These are phyloP conservation scores for Stentor coeruleus DNA, from an alignment of 73 alveolate species.

Conservation along the genomic window DNA sequence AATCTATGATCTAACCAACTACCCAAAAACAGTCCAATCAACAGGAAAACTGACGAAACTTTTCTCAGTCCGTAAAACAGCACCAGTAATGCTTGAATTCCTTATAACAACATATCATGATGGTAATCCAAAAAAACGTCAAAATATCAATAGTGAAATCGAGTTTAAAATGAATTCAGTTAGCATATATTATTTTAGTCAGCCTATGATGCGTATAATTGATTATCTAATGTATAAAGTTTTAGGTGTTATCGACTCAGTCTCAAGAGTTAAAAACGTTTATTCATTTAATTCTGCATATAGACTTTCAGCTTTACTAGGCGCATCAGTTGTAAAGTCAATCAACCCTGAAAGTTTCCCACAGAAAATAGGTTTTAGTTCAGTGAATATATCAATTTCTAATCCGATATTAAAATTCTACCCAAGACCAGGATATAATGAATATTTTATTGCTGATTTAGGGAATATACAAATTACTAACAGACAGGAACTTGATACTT, in stretches of 20 bases:
- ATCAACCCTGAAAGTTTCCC: neutral
- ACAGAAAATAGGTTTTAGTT: neutral
- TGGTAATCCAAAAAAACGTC: neutral
- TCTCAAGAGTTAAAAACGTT: neutral
- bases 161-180: neutral
- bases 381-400: neutral
- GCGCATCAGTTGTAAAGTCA: neutral
- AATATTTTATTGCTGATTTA: neutral
- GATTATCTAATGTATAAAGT: slow-evolving; percentile 7
- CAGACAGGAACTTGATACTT: neutral
- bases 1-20: neutral
- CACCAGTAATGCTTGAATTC: neutral
- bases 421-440: neutral
- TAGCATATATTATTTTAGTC: neutral
- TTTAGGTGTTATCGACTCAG: neutral
- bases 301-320: neutral
- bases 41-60: neutral
- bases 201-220: slow-evolving; percentile 12
- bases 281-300: neutral
- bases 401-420: neutral
- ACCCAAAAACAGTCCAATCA: neutral
- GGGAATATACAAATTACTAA: neutral
- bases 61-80: neutral
- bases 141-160: neutral
- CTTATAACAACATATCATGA: neutral